Percentiles rank a stretch among this genome's conserved stretches.
phyloP scores from a whole-genome alignment of 2,329 filamentous ascomycete species.

The Onygenales sp. region DNA sequence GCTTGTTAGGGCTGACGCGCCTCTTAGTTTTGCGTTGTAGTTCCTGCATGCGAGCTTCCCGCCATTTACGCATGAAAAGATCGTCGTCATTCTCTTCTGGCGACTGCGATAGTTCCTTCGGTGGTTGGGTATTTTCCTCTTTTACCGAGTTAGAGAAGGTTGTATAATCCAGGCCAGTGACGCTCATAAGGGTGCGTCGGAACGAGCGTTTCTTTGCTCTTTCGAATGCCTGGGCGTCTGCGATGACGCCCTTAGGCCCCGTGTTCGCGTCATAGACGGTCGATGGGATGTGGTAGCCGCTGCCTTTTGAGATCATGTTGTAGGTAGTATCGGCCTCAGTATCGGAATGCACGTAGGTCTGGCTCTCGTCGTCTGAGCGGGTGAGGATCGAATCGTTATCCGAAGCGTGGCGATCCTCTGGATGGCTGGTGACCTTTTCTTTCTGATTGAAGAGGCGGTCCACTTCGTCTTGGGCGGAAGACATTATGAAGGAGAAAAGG shows the following conservation, averaged over 20 bases:
- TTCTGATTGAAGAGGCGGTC: conserved; percentile 32
- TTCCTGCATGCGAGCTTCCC: conserved; percentile 68
- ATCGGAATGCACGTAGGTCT: conserved; percentile 11
- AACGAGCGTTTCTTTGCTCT: conserved; percentile 39
- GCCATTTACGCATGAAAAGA: conserved; percentile 74
- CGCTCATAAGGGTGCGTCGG: conserved; percentile 32
- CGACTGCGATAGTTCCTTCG: conserved; percentile 13
- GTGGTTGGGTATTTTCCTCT: conserved; percentile 1
- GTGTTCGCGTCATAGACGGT: conserved; percentile 41
- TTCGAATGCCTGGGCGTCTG: conserved; percentile 41
- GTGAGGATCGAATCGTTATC: conserved; percentile 10
- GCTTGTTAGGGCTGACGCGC: conserved; percentile 65
- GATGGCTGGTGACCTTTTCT: conserved; percentile 28
- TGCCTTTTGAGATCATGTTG: conserved; percentile 29
- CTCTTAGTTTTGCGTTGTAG: conserved; percentile 59
- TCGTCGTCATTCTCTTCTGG: conserved; percentile 56
- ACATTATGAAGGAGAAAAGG: conserved; percentile 8
- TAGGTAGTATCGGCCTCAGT: conserved; percentile 7
- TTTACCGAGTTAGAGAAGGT: conserved; percentile 14
- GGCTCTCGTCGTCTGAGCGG: conserved; percentile 20
- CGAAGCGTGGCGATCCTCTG: conserved; percentile 30
- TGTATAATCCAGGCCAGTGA: conserved; percentile 23
- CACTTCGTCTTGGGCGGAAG: conserved; percentile 37
- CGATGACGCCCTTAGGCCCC: conserved; percentile 43
- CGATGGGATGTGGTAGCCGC: conserved; percentile 34